Percentiles rank a stretch among this genome's conserved stretches.
These are phyloP conservation scores for Aureoboletus auriporus DNA, from an alignment of 768 basidiomycete genomes.

Conservation along the genomic window DNA sequence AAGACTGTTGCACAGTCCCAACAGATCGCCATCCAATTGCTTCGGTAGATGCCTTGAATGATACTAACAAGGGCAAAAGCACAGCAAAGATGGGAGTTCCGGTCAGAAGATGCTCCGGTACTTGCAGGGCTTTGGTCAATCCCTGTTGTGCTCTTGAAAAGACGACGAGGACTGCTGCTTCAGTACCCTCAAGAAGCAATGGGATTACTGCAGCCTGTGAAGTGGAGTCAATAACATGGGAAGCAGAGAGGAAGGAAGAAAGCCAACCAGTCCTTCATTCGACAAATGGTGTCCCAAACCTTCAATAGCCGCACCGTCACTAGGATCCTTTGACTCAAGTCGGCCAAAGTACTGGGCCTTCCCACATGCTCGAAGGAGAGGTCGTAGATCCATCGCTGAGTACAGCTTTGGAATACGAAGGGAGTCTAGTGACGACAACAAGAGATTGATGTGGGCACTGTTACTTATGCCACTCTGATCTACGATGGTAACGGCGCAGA, in stretches of 20 bases:
- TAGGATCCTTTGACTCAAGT: conserved; percentile 37
- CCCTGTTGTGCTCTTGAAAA: conserved; percentile 38
- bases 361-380: conserved; percentile 48
- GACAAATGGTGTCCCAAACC: conserved; percentile 45
- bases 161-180: conserved; percentile 55
- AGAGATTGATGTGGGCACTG: conserved; percentile 48
- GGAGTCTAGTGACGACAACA: conserved; percentile 38
- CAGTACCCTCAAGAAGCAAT: conserved; percentile 41
- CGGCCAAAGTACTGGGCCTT: conserved; percentile 50
- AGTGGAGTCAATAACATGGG: conserved; percentile 1
- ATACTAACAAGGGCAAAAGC: conserved; percentile 24
- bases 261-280: conserved; percentile 43
- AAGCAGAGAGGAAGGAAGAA: conserved; percentile 1
- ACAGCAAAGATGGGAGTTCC: conserved; percentile 20
- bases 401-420: conserved; percentile 48
- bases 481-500: conserved; percentile 48
- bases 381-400: conserved; percentile 41
- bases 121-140: conserved; percentile 37
- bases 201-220: conserved; percentile 48
- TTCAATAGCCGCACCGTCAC: conserved; percentile 38
- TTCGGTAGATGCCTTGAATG: conserved; percentile 7
- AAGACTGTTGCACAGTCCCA: conserved; percentile 6
- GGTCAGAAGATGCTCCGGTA: conserved; percentile 32
- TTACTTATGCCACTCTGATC: conserved; percentile 40
- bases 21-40: conserved; percentile 16